Conservation (phyloP, 768 basidiomycete species). For the Cyclocybe aegerita region DNA sequence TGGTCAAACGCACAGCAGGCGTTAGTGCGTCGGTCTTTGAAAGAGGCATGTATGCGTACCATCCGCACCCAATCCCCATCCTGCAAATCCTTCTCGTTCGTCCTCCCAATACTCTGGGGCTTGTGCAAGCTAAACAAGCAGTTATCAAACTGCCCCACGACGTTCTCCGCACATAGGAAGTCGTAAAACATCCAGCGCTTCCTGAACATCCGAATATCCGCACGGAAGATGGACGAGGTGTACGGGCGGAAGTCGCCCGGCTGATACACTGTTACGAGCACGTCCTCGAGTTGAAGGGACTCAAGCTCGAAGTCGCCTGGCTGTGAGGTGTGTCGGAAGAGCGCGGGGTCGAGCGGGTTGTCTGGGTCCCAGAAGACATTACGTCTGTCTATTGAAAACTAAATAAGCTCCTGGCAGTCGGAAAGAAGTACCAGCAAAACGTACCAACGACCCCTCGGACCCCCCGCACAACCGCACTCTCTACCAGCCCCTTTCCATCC, state of each 20-base stretch:
- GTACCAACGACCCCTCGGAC: slow-evolving; percentile 90
- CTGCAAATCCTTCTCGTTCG: slow-evolving; percentile 80
- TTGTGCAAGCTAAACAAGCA: slow-evolving; percentile 95
- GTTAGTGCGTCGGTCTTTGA: too few relatives aligned
- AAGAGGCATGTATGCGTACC: slow-evolving; percentile 63
- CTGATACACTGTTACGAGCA: slow-evolving; percentile 92
- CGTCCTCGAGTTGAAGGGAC: slow-evolving; percentile 86
- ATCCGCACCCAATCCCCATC: slow-evolving; percentile 86
- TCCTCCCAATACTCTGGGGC: slow-evolving; percentile 93
- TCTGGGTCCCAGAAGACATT: slow-evolving; percentile 85
- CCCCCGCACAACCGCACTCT: slow-evolving; percentile 89
- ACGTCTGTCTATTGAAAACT: slow-evolving; percentile 67
- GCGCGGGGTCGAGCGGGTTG: slow-evolving; percentile 75
- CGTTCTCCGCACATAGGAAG: slow-evolving; percentile 88
- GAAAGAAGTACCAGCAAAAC: slow-evolving; percentile 18
- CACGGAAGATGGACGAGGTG: slow-evolving; percentile 90
- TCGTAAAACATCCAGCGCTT: slow-evolving; percentile 98
- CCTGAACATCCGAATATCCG: slow-evolving; percentile 78
- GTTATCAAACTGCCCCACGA: slow-evolving; percentile 97
- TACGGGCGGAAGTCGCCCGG: slow-evolving; percentile 91
- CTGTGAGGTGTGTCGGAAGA: slow-evolving; percentile 70
- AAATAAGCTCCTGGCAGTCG: not conserved
- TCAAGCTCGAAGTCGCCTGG: slow-evolving; percentile 93
- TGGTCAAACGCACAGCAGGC: slow-evolving; percentile 33
- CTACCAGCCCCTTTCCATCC: slow-evolving; percentile 91